These are phyloP conservation scores for Erigeron philadelphicus DNA, from an alignment of 140 eudicot genomes.

Conservation along the genomic window DNA sequence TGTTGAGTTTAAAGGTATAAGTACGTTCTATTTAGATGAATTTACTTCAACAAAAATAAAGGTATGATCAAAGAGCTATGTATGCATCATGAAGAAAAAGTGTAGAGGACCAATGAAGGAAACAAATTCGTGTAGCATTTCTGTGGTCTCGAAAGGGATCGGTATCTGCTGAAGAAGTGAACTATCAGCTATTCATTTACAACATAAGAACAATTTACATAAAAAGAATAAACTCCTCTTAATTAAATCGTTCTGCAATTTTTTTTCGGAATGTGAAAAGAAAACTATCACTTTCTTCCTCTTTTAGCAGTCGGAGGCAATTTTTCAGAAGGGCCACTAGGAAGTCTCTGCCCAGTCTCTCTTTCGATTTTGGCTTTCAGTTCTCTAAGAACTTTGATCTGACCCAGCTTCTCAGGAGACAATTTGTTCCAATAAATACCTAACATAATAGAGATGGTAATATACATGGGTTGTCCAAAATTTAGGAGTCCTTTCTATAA, in stretches of 20 bases:
- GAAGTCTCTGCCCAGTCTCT: slow-evolving; percentile 80
- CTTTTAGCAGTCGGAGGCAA: slow-evolving; percentile 77
- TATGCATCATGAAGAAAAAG: neutral
- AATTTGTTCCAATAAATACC: slow-evolving; percentile 91
- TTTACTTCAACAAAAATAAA: neutral
- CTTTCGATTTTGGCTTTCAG: slow-evolving; percentile 67
- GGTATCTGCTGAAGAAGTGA: neutral
- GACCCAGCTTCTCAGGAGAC: slow-evolving; percentile 76
- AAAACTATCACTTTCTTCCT: slow-evolving; percentile 21
- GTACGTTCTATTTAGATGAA: neutral
- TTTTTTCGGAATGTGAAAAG: neutral
- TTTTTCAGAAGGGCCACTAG: slow-evolving; percentile 73
- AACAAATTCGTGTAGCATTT: neutral
- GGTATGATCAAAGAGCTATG: neutral
- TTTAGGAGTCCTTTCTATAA: no score
- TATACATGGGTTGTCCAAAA: no score
- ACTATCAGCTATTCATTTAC: neutral
- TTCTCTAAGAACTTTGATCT: slow-evolving; percentile 56
- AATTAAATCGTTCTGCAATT: neutral
- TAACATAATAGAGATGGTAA: slow-evolving; percentile 1
- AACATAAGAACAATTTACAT: neutral
- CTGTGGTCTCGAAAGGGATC: neutral
- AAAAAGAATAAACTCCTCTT: neutral
- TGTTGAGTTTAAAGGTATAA: neutral
- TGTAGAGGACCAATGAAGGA: neutral